Evolutionary conservation across 164 flowering plant species (phyloP), one percentile per base, ranked within the genome.

Genomic region (Nymphaea colorata): DNA sequence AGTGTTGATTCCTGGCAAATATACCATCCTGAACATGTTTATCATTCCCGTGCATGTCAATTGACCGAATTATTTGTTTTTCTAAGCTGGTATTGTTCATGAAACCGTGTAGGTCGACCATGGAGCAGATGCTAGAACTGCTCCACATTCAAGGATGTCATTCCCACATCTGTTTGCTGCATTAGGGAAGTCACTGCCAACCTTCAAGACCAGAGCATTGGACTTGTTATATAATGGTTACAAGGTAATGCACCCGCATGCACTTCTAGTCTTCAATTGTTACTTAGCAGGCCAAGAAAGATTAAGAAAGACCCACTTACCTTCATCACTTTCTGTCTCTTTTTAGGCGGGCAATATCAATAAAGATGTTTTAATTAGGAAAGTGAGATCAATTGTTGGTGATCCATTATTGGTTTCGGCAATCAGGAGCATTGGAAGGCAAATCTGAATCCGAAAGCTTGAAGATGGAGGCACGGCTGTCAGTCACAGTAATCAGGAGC

Each of bases 341-440:
- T n/a, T 62, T 10, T 82, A 86, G 88, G 82, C 47, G n/a, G 83
- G 87, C 53, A 77, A 71, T 62, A n/a, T 83, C 71, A 59, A 74
- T 15, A 84, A 68, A 63, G 79, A 79, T 64, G 53, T 42, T 15
- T 76, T 86, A 65, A 64, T 82, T 55, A 80, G 64, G 68, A 67
- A 69, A 57, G 62, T 84, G 11, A 74, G 84, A 43, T 45, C 44
- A 6, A 61, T 78, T 73, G 81, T 67, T 42, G 91, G 88, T 42
- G 88, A 84, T 63, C 66, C 80, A 14, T 44, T 79, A 51, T 71
- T 84, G 68, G 70, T 61, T 55, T 67, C 79, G 1, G 55, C 75
- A 5, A 72, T 84, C 42, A 76, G 65, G 44, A 83, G 77, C 60
- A 70, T 79, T 17, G 73, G 74, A 63, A 73, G 76, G 70, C 66